Conservation (phyloP, 352 stramenopile genomes). For the Plasmopara halstedii region DNA sequence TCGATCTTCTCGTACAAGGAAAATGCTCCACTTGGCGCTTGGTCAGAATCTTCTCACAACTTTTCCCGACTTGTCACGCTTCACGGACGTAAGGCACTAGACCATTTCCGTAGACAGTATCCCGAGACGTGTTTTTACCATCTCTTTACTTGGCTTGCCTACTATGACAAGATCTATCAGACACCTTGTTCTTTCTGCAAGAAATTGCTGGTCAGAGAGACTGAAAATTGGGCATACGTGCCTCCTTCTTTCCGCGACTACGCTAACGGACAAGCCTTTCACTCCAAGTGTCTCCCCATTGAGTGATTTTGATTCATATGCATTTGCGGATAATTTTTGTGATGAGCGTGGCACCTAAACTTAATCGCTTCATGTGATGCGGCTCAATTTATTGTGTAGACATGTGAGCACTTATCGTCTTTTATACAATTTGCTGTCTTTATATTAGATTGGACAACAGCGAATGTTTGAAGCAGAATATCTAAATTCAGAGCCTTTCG, state of each 20-base stretch:
- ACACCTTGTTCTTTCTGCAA: slow-evolving; percentile 80
- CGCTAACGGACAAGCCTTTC: slow-evolving; percentile 68
- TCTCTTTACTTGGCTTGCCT: slow-evolving; percentile 79
- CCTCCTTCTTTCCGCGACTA: slow-evolving; percentile 85
- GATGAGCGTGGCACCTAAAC: too few species aligned
- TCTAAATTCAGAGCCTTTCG: too few species aligned
- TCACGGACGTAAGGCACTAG: slow-evolving; percentile 66
- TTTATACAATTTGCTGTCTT: too few species aligned
- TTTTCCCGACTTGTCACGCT: slow-evolving; percentile 74
- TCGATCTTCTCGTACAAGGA: slow-evolving; percentile 79
- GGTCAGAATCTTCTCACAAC: slow-evolving; percentile 74
- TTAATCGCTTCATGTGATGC: too few species aligned
- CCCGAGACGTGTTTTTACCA: slow-evolving; percentile 84
- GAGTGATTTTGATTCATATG: too few species aligned
- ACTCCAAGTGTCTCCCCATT: slow-evolving; percentile 72
- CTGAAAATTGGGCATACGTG: slow-evolving; percentile 70
- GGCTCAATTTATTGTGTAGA: too few species aligned
- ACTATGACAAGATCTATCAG: slow-evolving; percentile 87
- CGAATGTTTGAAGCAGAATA: too few species aligned
- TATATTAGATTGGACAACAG: too few species aligned
- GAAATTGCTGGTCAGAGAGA: slow-evolving; percentile 78
- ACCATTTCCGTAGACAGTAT: slow-evolving; percentile 80
- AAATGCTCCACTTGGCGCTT: slow-evolving; percentile 61
- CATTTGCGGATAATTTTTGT: too few species aligned
- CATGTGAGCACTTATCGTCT: too few species aligned